Evolutionary conservation across 305 asterid species (phyloP).

Genomic region (Fraxinus paxiana): DNA sequence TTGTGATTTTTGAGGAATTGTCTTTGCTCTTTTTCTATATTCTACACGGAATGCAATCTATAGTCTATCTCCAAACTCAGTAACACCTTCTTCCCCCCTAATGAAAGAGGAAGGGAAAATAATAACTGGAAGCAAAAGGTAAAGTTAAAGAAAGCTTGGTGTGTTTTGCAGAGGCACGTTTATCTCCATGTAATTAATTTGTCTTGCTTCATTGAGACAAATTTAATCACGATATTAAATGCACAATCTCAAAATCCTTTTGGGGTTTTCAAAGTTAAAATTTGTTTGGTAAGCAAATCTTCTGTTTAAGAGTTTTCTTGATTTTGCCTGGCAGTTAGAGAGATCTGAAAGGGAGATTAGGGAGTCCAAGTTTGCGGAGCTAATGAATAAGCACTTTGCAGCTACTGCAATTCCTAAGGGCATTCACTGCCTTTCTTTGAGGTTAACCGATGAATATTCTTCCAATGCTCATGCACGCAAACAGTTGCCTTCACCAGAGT

Average conservation of each 20-base stretch:
- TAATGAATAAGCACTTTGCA: conserved; percentile 90
- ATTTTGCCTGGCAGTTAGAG: conserved; percentile 65
- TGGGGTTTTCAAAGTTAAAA: conserved; percentile 5
- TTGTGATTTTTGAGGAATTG: background rate
- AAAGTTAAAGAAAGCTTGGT: background rate
- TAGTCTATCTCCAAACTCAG: background rate
- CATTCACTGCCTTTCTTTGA: conserved; percentile 82
- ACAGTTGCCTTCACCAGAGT: conserved; percentile 96
- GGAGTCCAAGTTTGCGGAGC: conserved; percentile 78
- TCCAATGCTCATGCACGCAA: conserved; percentile 96
- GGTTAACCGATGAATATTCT: conserved; percentile 93
- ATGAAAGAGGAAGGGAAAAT: background rate
- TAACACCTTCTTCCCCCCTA: background rate
- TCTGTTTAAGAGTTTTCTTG: conserved; percentile 13
- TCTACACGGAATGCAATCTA: background rate
- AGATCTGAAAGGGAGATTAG: conserved; percentile 80
- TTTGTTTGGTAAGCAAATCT: conserved; percentile 11
- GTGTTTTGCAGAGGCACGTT: background rate
- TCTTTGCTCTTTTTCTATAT: background rate
- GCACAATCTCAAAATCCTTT: background rate
- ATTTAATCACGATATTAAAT: background rate
- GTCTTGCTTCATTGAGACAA: conserved; percentile 6
- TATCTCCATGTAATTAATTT: background rate
- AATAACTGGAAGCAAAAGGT: background rate
- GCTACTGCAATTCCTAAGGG: conserved; percentile 92